Evolutionary conservation across 768 basidiomycete genomes (phyloP), one percentile per base, ranked within the genome.

Genomic region (Suillus plorans): DNA sequence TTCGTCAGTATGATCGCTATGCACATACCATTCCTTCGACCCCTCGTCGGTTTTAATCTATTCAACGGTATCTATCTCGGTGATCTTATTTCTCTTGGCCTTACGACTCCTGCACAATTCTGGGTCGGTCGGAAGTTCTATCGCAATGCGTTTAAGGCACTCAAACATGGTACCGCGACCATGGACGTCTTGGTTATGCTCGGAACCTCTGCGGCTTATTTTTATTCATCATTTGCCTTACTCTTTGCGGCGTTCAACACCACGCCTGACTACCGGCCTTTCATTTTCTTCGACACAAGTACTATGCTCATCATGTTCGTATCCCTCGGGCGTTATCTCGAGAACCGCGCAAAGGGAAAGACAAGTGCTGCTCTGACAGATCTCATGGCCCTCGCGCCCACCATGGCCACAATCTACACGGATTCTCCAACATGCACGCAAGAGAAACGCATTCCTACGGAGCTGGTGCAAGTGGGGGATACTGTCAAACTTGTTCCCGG

Each of bases 221-320:
- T 89, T 69, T 99, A 99, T 78, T 99, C 97, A 1, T 66, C 95
- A 31, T 77, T 86, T 66, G 78, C 84, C 55, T 84, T 99, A 81
- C 52, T 92, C 66, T 79, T 80, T 59, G 90, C 93, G 7, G 74
- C 82, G 4, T 83, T 89, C 76, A 87, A 88, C 71, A 76, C 81
- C 5, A 85, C 89, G 12, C 83, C 89, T 0, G 83, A 83, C 50
- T 93, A 84, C 73, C 89, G 86, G 22, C 97, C 97, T 2, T 85
- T 90, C 74, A 85, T 95, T 53, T 99, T 99, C 79, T 99, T 99
- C 80, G 97, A 99, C 79, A 99, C 97, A 2, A 97, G 94, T 72
- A 97, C 97, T 22, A 99, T 98, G 97, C 81, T 99, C 66, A 90
- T 99, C 84, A 92, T 90, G 80, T 99, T 99, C 75, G 91, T 99